Conservation (phyloP, 345 rosid genomes). For the Salix brachista region DNA sequence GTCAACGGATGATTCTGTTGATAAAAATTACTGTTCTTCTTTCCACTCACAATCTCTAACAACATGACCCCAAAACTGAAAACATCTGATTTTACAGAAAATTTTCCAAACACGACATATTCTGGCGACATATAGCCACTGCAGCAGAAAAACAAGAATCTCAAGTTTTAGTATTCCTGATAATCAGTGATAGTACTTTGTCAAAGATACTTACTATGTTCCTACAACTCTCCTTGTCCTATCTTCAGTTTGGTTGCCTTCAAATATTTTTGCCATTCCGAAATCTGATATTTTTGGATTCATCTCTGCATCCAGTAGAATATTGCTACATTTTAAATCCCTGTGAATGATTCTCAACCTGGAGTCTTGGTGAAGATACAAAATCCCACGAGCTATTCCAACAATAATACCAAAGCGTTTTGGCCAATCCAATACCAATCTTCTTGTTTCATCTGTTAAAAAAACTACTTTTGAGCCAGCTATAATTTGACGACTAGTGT, state of each 20-base stretch:
- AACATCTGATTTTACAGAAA: constrained; percentile 21
- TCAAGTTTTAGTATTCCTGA: not conserved
- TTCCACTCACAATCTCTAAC: constrained; percentile 1
- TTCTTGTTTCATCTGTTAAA: constrained; percentile 38
- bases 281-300: too few relatives aligned
- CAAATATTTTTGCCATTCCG: too few relatives aligned
- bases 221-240: constrained; percentile 55
- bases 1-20: not conserved
- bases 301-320: constrained; percentile 56
- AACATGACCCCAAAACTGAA: constrained; percentile 21
- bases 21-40: constrained; percentile 9
- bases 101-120: constrained; percentile 13
- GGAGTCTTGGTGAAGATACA: constrained; percentile 72
- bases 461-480: not conserved
- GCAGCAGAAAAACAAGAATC: not conserved
- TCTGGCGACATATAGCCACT: not conserved
- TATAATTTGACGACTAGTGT: not conserved
- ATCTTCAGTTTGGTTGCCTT: constrained; percentile 47
- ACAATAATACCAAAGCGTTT: constrained; percentile 45
- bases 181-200: too few relatives aligned
- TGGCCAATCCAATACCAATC: constrained; percentile 39
- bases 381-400: constrained; percentile 60
- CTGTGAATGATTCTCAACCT: constrained; percentile 39
- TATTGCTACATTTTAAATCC: constrained; percentile 50
- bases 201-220: constrained; percentile 52